A percentile compares a stretch with the other conserved stretches of the same genome.
Evolutionary conservation across 768 basidiomycete genomes (phyloP).

Genomic region (Lyophyllum decastes): DNA sequence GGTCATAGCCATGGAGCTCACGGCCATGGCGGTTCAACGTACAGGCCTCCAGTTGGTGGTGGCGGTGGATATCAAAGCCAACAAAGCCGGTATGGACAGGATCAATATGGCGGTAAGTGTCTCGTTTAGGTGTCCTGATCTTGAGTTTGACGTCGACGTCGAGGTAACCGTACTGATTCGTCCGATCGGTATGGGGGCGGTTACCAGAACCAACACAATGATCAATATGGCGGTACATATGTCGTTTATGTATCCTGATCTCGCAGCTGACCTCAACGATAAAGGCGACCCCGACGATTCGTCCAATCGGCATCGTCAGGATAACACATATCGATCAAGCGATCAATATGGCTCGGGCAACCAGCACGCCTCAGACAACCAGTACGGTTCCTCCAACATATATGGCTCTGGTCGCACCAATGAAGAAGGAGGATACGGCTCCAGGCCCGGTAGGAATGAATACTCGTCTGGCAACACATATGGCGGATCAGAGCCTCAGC

Average conservation of each 20-base stretch:
- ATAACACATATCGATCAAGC: background rate
- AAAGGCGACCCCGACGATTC: constrained; percentile 1
- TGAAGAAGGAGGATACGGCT: constrained; percentile 4
- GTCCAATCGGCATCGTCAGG: constrained; percentile 2
- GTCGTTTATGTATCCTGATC: background rate
- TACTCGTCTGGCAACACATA: constrained; percentile 1
- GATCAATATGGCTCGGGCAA: constrained; percentile 5
- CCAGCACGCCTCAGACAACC: constrained; percentile 3
- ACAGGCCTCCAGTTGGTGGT: constrained; percentile 9
- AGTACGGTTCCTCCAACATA: constrained; percentile 3
- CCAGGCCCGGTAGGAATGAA: constrained; percentile 1
- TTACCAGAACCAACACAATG: constrained; percentile 9
- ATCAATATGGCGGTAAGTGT: constrained; percentile 12
- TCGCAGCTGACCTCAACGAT: background rate
- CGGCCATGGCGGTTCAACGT: constrained; percentile 8
- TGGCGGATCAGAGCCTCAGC: constrained; percentile 2
- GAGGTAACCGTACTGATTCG: background rate
- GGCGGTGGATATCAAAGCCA: constrained; percentile 14
- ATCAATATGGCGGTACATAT: constrained; percentile 9
- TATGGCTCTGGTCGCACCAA: constrained; percentile 7
- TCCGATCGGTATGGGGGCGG: constrained; percentile 5
- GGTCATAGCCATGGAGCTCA: constrained; percentile 15
- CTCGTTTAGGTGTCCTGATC: background rate
- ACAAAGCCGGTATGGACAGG: constrained; percentile 12
- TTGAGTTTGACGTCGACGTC: too few species aligned